Conservation (phyloP, 2,329 filamentous ascomycete species). For the Aureobasidium zeae region DNA sequence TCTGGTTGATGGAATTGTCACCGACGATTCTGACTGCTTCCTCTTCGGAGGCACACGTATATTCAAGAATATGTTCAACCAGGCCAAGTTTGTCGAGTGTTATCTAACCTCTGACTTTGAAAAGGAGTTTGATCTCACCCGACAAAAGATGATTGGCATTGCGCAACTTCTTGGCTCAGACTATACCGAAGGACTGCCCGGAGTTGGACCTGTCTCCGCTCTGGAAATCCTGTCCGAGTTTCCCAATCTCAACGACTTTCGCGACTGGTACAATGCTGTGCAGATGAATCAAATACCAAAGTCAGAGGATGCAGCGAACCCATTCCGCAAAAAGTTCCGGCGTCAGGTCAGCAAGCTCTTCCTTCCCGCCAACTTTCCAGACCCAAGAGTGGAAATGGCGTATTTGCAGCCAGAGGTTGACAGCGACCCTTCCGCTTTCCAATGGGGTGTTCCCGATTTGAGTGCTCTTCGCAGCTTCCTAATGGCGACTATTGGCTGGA, state of each 20-base stretch:
- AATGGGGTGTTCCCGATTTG: conserved; percentile 93
- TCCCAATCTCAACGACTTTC: conserved; percentile 63
- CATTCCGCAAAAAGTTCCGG: conserved; percentile 80
- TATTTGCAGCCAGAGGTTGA: conserved; percentile 87
- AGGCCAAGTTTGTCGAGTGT: conserved; percentile 95
- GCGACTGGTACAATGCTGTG: conserved; percentile 76
- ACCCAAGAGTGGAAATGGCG: conserved; percentile 65
- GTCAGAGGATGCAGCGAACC: conserved; percentile 43
- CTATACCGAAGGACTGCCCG: conserved; percentile 86
- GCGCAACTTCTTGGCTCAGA: conserved; percentile 88
- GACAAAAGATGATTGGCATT: conserved; percentile 79
- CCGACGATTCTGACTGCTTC: conserved; percentile 93
- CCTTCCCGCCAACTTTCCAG: conserved; percentile 70
- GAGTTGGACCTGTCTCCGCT: conserved; percentile 87
- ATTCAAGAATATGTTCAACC: conserved; percentile 99
- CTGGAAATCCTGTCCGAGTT: conserved; percentile 94
- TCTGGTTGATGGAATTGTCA: conserved; percentile 93
- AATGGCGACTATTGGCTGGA: conserved; percentile 90
- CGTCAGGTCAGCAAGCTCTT: conserved; percentile 80
- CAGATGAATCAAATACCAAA: conserved; percentile 59
- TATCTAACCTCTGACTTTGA: conserved; percentile 78
- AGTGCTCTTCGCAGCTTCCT: conserved; percentile 75
- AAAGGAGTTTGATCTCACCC: conserved; percentile 76
- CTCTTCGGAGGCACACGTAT: conserved; percentile 92
- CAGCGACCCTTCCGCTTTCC: conserved; percentile 63